phyloP scores from a whole-genome alignment of 2,329 filamentous ascomycete species.

The Parascedosporium putredinis region DNA sequence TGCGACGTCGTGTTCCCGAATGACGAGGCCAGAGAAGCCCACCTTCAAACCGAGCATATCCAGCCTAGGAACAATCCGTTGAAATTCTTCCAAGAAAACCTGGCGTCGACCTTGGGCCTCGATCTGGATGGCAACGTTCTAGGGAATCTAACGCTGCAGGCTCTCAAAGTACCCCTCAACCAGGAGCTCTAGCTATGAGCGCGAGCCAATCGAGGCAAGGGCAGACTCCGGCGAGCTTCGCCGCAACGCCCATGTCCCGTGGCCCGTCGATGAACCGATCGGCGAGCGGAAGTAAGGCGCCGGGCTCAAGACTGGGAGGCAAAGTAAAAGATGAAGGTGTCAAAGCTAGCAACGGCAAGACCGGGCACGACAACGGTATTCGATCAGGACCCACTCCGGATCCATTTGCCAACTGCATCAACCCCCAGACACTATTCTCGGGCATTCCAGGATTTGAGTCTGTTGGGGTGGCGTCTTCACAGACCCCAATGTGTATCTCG shows the following conservation, averaged over 20 bases:
- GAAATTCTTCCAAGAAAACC: slow-evolving; percentile 39
- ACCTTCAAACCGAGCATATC: slow-evolving; percentile 49
- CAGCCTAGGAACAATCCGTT: slow-evolving; percentile 44
- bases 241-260: slow-evolving; percentile 39
- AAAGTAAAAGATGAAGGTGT: neutral
- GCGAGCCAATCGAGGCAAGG: slow-evolving; percentile 35
- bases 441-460: slow-evolving; percentile 28
- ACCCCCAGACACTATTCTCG: slow-evolving; percentile 32
- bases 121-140: slow-evolving; percentile 37
- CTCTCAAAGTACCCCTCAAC: slow-evolving; percentile 9
- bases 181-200: slow-evolving; percentile 26
- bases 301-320: neutral
- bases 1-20: slow-evolving; percentile 46
- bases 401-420: slow-evolving; percentile 27
- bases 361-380: slow-evolving; percentile 19
- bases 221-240: slow-evolving; percentile 28
- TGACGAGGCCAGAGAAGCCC: slow-evolving; percentile 41
- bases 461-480: slow-evolving; percentile 34
- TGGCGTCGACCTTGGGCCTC: slow-evolving; percentile 39
- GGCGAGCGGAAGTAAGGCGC: slow-evolving; percentile 21
- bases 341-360: slow-evolving; percentile 26
- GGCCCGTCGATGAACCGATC: slow-evolving; percentile 41
- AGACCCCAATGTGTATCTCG: slow-evolving; percentile 43
- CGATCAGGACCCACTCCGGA: slow-evolving; percentile 16
- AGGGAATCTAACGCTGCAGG: slow-evolving; percentile 21